A percentile compares a stretch with the other conserved stretches of the same genome.
phyloP scores from a whole-genome alignment of 2,329 filamentous ascomycete genomes.

The Fusarium begoniae region DNA sequence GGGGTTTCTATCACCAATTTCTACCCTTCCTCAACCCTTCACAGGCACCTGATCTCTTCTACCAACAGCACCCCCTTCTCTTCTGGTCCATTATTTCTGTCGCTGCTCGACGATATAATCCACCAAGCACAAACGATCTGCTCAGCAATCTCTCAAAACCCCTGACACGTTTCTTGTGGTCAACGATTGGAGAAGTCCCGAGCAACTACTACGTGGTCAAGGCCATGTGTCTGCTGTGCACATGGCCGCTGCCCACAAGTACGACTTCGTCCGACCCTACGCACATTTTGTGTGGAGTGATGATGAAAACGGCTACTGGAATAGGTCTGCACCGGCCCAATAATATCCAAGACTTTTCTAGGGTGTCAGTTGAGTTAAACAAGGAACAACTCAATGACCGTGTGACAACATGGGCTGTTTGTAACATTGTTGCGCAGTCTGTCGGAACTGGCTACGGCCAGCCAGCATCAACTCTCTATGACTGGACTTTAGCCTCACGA shows the following conservation, averaged over 20 bases:
- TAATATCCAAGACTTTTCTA: conserved; percentile 84
- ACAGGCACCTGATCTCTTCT: conserved; percentile 76
- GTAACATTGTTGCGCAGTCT: conserved; percentile 84
- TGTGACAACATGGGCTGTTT: conserved; percentile 83
- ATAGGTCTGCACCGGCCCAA: conserved; percentile 84
- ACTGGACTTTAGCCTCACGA: conserved; percentile 74
- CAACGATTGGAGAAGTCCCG: conserved; percentile 78
- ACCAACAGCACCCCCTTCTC: conserved; percentile 79
- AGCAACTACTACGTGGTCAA: conserved; percentile 85
- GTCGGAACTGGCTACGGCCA: conserved; percentile 87
- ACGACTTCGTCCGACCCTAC: conserved; percentile 83
- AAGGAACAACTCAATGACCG: conserved; percentile 83
- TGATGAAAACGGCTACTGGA: conserved; percentile 88
- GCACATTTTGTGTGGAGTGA: conserved; percentile 81
- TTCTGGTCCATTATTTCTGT: conserved; percentile 87
- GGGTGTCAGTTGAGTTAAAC: conserved; percentile 77
- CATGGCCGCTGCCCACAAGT: conserved; percentile 85
- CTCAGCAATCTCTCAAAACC: conserved; percentile 74
- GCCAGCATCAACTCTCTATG: conserved; percentile 80
- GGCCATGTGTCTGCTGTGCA: conserved; percentile 80
- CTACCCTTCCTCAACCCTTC: conserved; percentile 76
- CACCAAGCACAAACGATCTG: conserved; percentile 65
- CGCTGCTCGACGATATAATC: conserved; percentile 74
- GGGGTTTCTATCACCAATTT: conserved; percentile 79
- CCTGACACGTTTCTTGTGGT: conserved; percentile 78